Percentiles rank a stretch among this genome's conserved stretches.
These are phyloP conservation scores for Cyberlindnera amylophila DNA, from an alignment of 805 yeast genomes.

Conservation along the genomic window DNA sequence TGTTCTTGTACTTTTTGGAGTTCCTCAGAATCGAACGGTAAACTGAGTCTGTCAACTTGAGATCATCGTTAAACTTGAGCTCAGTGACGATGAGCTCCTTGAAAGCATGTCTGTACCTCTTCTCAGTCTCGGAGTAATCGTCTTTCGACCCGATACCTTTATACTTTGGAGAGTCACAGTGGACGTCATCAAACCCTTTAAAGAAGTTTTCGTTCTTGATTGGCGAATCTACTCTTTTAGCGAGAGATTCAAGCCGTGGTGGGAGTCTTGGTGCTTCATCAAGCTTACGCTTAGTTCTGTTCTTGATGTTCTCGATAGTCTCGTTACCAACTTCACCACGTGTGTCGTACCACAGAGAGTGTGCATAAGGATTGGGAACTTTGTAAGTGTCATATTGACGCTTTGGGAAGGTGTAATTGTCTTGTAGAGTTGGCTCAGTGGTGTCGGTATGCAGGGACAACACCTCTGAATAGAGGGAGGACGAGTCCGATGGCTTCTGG, in stretches of 20 bases:
- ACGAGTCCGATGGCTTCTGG: background rate
- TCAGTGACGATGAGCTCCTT: constrained; percentile 34
- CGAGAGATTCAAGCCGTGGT: constrained; percentile 23
- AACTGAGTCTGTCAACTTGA: constrained; percentile 30
- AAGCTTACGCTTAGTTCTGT: constrained; percentile 18
- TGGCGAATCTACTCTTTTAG: constrained; percentile 36
- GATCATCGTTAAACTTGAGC: constrained; percentile 28
- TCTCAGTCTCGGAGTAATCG: constrained; percentile 3
- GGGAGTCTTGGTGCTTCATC: constrained; percentile 18
- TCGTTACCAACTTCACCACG: constrained; percentile 32
- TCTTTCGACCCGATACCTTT: constrained; percentile 1
- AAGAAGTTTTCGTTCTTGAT: constrained; percentile 24
- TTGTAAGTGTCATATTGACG: constrained; percentile 2
- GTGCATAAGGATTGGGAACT: constrained; percentile 37
- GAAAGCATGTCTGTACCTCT: constrained; percentile 23
- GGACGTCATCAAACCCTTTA: constrained; percentile 11
- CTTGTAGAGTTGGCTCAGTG: background rate
- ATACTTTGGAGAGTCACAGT: constrained; percentile 9
- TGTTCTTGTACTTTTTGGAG: constrained; percentile 28
- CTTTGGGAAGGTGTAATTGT: background rate
- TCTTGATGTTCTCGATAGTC: constrained; percentile 31
- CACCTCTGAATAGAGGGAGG: background rate
- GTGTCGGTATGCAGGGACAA: background rate
- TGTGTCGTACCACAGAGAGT: constrained; percentile 39
- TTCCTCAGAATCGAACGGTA: constrained; percentile 32